Conservation (phyloP, 805 yeast genomes). For the Candida awuae region DNA sequence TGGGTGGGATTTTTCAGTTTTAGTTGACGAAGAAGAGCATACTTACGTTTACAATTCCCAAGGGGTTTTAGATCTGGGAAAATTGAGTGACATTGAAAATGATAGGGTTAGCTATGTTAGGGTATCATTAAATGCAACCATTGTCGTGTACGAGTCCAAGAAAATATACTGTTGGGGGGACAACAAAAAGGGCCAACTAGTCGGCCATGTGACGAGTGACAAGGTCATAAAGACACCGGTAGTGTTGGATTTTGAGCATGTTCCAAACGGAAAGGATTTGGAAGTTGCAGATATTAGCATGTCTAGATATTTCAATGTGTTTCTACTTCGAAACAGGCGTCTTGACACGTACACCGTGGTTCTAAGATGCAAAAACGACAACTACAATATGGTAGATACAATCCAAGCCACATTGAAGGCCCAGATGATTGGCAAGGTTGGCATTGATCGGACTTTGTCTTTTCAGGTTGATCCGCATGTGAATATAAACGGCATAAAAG, state of each 20-base stretch:
- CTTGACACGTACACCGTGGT: background rate
- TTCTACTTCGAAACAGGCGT: conserved; percentile 17
- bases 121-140: conserved; percentile 41
- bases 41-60: conserved; percentile 46
- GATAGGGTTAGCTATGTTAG: conserved; percentile 13
- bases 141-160: conserved; percentile 34
- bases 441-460: background rate
- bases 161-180: conserved; percentile 60
- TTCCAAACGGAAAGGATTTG: background rate
- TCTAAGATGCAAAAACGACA: conserved; percentile 27
- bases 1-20: conserved; percentile 73
- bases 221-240: conserved; percentile 23
- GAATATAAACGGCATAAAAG: conserved; percentile 23
- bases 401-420: background rate
- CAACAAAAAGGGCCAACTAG: conserved; percentile 52
- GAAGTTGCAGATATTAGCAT: conserved; percentile 25
- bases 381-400: conserved; percentile 1
- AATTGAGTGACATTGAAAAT: background rate
- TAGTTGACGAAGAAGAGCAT: conserved; percentile 34
- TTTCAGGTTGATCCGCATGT: background rate
- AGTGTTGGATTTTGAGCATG: conserved; percentile 7
- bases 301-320: conserved; percentile 54
- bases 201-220: conserved; percentile 13
- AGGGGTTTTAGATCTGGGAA: background rate
- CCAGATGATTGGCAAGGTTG: background rate